Conservation (phyloP, 805 yeast species). For the Brettanomyces naardenensis region DNA sequence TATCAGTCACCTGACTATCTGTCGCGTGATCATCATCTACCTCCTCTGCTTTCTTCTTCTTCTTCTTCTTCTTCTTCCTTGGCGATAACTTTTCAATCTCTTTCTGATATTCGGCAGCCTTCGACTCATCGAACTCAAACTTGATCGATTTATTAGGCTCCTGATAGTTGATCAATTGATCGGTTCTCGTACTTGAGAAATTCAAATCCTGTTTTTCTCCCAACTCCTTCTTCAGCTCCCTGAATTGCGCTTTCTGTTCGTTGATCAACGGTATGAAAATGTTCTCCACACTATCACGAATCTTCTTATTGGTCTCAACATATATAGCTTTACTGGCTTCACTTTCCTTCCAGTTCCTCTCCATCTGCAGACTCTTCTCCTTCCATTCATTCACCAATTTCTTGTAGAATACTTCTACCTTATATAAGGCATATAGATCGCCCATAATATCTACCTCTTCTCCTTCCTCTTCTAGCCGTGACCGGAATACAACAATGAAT, state of each 20-base stretch:
- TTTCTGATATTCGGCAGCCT: constrained; percentile 6
- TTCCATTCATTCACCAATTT: background rate
- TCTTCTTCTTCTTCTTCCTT: constrained; percentile 8
- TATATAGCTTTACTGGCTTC: background rate
- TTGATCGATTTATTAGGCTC: constrained; percentile 12
- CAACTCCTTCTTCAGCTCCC: background rate
- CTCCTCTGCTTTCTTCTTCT: background rate
- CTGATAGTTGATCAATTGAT: constrained; percentile 4
- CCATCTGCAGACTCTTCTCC: background rate
- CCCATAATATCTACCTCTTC: constrained; percentile 1
- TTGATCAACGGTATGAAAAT: constrained; percentile 4
- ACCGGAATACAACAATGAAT: background rate
- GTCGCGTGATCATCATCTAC: too few species aligned
- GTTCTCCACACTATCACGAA: constrained; percentile 1
- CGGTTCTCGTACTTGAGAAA: background rate
- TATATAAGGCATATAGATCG: constrained; percentile 1
- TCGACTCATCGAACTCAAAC: constrained; percentile 12
- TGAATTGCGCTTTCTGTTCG: constrained; percentile 1
- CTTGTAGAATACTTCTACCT: background rate
- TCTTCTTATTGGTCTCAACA: constrained; percentile 2
- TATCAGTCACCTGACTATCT: background rate
- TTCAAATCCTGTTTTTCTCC: constrained; percentile 1
- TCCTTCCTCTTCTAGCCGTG: background rate
- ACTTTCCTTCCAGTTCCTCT: background rate
- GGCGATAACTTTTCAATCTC: constrained; percentile 15